Evolutionary conservation across 2,329 filamentous ascomycete genomes (phyloP).

Genomic region (Colletotrichum sp.): DNA sequence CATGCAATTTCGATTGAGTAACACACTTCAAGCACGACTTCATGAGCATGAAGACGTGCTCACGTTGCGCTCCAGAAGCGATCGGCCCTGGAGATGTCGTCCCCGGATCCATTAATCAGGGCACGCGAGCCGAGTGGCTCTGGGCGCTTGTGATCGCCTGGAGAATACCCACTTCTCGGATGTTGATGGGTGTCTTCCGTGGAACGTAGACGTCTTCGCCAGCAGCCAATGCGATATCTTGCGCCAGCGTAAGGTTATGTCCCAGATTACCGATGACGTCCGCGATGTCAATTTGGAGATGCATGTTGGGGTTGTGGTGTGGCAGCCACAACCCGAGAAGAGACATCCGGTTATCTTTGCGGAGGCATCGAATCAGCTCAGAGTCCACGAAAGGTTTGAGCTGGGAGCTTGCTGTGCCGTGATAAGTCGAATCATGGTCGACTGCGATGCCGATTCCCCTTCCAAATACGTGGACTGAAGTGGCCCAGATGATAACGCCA

Average conservation of each 20-base stretch:
- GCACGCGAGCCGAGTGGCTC: slow-evolving; percentile 7
- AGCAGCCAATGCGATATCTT: neutral
- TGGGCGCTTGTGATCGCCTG: neutral
- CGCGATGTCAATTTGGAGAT: neutral
- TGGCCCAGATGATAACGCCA: neutral
- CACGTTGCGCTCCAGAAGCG: neutral
- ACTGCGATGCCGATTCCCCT: neutral
- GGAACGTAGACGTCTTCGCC: neutral
- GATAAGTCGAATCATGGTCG: neutral
- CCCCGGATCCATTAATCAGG: neutral
- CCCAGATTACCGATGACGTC: slow-evolving; percentile 1
- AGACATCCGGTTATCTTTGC: neutral
- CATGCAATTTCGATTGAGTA: neutral
- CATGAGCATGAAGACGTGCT: neutral
- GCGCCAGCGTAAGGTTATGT: neutral
- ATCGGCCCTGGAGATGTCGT: neutral
- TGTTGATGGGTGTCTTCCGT: neutral
- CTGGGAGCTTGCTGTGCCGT: neutral
- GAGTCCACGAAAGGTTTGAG: neutral
- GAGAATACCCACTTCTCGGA: neutral
- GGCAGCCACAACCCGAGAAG: neutral
- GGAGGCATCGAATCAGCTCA: slow-evolving; percentile 4
- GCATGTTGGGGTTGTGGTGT: neutral
- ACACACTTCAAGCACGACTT: neutral
- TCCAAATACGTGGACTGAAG: neutral